Evolutionary conservation across 108 stramenopile genomes (phyloP).

Genomic region (Skeletonema marinoi): DNA sequence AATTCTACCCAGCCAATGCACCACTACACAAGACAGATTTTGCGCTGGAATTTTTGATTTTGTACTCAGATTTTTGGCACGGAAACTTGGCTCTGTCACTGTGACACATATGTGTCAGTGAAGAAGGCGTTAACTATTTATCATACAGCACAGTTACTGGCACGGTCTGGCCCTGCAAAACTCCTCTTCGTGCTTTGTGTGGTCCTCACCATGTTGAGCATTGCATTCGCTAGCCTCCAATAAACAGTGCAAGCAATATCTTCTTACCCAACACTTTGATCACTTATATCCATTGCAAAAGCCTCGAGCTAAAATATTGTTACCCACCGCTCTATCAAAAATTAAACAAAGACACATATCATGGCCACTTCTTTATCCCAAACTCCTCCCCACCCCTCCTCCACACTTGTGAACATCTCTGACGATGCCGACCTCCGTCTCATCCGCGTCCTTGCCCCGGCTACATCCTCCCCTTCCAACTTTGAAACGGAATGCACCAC

Average conservation of each 20-base stretch:
- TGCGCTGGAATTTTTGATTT: too few species aligned
- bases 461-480: slow-evolving; percentile 17
- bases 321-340: not conserved
- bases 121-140: too few species aligned
- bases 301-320: not conserved
- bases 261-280: not conserved
- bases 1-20: too few species aligned
- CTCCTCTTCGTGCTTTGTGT: not conserved
- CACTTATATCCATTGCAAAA: not conserved
- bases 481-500: slow-evolving; percentile 58
- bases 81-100: too few species aligned
- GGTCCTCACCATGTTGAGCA: not conserved
- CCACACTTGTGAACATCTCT: slow-evolving; percentile 81
- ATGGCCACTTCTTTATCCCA: slow-evolving; percentile 11
- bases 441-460: slow-evolving; percentile 60
- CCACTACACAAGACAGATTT: too few species aligned
- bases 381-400: slow-evolving; percentile 56
- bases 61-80: too few species aligned
- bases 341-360: not conserved
- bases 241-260: not conserved
- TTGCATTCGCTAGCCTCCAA: not conserved
- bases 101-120: too few species aligned
- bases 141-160: not conserved
- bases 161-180: not conserved
- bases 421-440: slow-evolving; percentile 84